These are phyloP conservation scores for Phaffia australis DNA, from an alignment of 768 basidiomycete species.

Conservation along the genomic window DNA sequence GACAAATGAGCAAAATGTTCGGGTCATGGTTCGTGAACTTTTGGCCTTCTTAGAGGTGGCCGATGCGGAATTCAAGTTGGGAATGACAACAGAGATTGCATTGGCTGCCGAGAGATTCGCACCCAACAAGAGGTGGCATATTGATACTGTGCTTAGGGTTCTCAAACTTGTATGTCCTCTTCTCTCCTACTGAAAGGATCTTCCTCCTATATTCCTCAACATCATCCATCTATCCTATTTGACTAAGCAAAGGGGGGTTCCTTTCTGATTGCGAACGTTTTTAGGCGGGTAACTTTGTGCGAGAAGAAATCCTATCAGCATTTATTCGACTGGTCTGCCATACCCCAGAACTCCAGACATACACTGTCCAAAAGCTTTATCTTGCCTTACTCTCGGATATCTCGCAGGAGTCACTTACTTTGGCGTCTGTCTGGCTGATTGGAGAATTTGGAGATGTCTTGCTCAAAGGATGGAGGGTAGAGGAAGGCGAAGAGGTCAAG, in stretches of 20 bases:
- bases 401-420: constrained; percentile 88
- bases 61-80: constrained; percentile 96
- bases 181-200: not conserved
- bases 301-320: constrained; percentile 86
- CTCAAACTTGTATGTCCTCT: constrained; percentile 63
- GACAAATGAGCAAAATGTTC: constrained; percentile 88
- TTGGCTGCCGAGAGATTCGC: constrained; percentile 92
- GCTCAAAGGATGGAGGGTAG: constrained; percentile 70
- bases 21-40: constrained; percentile 80
- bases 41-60: constrained; percentile 95
- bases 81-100: constrained; percentile 94
- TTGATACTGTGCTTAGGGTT: constrained; percentile 87
- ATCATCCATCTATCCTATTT: not conserved
- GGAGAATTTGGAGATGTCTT: constrained; percentile 92
- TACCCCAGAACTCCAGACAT: constrained; percentile 90
- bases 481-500: constrained; percentile 57
- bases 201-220: not conserved
- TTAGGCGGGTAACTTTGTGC: constrained; percentile 93
- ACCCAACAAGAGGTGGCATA: constrained; percentile 97
- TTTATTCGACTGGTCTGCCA: constrained; percentile 94
- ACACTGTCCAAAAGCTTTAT: constrained; percentile 85
- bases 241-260: not conserved
- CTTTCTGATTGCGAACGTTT: not conserved
- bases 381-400: constrained; percentile 77
- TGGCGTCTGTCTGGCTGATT: constrained; percentile 88